Conservation (phyloP, 768 basidiomycete species). For the Naganishia antarctica region DNA sequence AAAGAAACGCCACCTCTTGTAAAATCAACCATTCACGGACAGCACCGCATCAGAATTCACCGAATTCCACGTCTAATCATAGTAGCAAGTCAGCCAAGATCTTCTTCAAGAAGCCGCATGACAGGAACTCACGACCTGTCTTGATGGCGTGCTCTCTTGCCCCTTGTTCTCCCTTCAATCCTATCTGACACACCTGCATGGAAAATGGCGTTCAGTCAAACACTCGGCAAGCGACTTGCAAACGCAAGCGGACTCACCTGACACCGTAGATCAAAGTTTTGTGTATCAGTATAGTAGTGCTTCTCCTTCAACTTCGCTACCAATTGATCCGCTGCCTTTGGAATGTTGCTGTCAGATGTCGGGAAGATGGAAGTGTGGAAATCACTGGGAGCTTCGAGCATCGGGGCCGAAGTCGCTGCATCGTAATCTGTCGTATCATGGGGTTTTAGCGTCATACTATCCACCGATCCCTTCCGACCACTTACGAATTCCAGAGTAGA, state of each 20-base stretch:
- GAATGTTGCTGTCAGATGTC: slow-evolving; percentile 48
- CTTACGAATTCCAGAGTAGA: slow-evolving; percentile 83
- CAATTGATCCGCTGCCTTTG: slow-evolving; percentile 58
- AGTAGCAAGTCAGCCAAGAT: background rate
- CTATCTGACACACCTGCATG: slow-evolving; percentile 62
- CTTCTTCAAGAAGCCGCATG: background rate
- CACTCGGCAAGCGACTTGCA: slow-evolving; percentile 29
- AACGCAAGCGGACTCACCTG: slow-evolving; percentile 55
- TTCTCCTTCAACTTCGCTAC: slow-evolving; percentile 67
- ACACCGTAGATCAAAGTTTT: slow-evolving; percentile 85
- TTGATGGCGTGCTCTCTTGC: slow-evolving; percentile 67
- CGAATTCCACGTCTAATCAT: slow-evolving; percentile 45
- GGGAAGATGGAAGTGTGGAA: slow-evolving; percentile 88
- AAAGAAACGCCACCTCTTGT: too few species aligned
- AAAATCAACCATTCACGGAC: too few species aligned
- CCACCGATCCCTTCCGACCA: slow-evolving; percentile 8
- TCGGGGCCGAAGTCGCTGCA: slow-evolving; percentile 74
- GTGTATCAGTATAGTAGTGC: slow-evolving; percentile 83
- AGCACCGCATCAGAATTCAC: slow-evolving; percentile 45
- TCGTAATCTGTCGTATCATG: slow-evolving; percentile 63
- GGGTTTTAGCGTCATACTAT: background rate
- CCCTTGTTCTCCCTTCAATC: slow-evolving; percentile 88
- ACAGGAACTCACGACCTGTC: slow-evolving; percentile 23
- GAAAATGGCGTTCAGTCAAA: slow-evolving; percentile 13
- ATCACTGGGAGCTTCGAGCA: slow-evolving; percentile 66